Base-by-base conservation (phyloP, 805 yeast species). In the Vanderwaltozyma yarrowii region DNA sequence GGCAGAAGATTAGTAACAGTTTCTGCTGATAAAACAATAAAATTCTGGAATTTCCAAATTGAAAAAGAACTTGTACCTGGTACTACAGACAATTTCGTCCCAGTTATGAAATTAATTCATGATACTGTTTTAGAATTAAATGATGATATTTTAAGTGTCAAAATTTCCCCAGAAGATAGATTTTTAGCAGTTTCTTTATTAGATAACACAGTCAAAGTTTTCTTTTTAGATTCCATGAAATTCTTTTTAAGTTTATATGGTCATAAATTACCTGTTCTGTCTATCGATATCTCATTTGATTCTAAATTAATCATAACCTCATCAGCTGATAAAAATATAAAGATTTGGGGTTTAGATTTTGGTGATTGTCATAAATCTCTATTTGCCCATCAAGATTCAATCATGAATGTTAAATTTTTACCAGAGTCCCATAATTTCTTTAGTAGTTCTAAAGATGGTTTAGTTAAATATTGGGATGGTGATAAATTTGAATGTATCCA, bases 351-450 rank as follows among this genome's bases (percentile, higher is more conserved):
- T 36, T 66, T 92, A 41, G 98, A 92, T 60, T 92, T 92, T 62
- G 99, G 99, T 62, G 99, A 92, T 62, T 92, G 98, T 68, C 98
- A 92, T 61, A 82, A 81, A 58, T 89, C 97, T 2, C 76, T 92
- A 20, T 92, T 92, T 60, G 99, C 94, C 1, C 99, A 92, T 58
- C 95, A 87, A 54, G 99, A 92, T 59, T 80, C 95, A 3, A 84
- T 92, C 42, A 85, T 89, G 95, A 71, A 73, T 45, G 95, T 89
- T 23, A 73, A 67, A 43, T 92, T 92, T 53, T 70, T 87, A 36
- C 89, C 94, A 2, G 78, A 76, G n/a, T 70, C 83, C 12, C 95
- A 89, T 57, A 76, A 88, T 58, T 88, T 92, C 61, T 83, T 92
- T 64, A 80, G 94, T 40, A 78, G 85, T 41, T 80, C 89, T 25